Evolutionary conservation across 768 basidiomycete species (phyloP), one percentile per base, ranked within the genome.

Genomic region (Calocera viscosa): DNA sequence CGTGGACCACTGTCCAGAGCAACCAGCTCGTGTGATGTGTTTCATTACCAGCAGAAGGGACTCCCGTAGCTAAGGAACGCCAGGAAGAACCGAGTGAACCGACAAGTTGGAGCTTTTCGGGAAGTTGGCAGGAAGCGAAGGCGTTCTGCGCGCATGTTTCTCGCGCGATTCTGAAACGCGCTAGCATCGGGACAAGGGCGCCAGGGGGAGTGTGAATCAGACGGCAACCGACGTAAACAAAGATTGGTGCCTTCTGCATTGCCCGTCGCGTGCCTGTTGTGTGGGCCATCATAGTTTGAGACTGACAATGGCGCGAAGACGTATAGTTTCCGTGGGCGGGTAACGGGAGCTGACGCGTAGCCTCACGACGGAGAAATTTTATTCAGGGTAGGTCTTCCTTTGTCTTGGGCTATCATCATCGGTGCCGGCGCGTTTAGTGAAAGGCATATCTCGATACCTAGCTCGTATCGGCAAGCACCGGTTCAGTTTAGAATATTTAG

Each of bases 81-180:
- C 14, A 60, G 24, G 30, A 60, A 60, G 53, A 28, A 22, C 53
- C 7, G 24, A 47, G 24, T 5, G 43, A 24, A 47, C 43, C 43
- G 43, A 47, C 8, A 47, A 47, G 43, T 47, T 17, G 53, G 53
- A 28, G 53, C 53, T 2, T 60, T 19, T 60, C 30, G 30, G 26
- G 30, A 60, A 60, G 53, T 60, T 11, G 30, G 14, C 53, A 5
- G 26, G 14, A 60, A 60, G 53, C 2, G 53, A 11, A 5, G 53
- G 24, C 30, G 14, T 60, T 60, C 26, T 2, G 2, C 5, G 30
- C 53, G 53, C 53, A 26, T 60, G 30, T 60, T 60, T 60, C 53
- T 26, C 53, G 53, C 53, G 53, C 53, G 53, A 60, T 60, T 60
- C 24, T 60, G 53, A 60, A 60, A 60, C 53, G 53, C 16, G 53